These are phyloP conservation scores for Phylloporus sp. DNA, from an alignment of 768 basidiomycete genomes.

Conservation along the genomic window DNA sequence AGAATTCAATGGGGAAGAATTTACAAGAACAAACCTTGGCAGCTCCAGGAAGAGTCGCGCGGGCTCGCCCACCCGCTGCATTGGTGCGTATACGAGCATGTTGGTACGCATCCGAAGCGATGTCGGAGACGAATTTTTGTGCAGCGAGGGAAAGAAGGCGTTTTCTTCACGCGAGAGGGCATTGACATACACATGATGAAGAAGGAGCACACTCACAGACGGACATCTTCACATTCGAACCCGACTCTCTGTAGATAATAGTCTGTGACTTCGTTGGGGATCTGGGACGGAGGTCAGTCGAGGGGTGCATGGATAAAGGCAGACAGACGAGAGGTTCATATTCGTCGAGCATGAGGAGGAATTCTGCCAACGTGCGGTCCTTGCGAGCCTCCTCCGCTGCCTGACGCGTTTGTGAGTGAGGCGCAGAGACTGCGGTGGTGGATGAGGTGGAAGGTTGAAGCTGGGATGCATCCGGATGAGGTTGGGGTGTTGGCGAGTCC, in stretches of 20 bases:
- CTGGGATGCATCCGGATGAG: constrained; percentile 20
- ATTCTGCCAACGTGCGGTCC: constrained; percentile 87
- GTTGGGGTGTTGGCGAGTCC: constrained; percentile 31
- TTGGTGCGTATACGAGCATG: constrained; percentile 95
- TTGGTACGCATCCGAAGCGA: constrained; percentile 94
- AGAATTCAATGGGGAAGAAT: neutral
- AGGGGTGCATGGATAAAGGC: neutral
- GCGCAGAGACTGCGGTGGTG: constrained; percentile 12
- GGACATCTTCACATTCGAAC: constrained; percentile 91
- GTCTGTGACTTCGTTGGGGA: constrained; percentile 96
- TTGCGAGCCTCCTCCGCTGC: constrained; percentile 78
- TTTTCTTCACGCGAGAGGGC: constrained; percentile 51
- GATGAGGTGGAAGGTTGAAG: constrained; percentile 19
- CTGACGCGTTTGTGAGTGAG: constrained; percentile 52
- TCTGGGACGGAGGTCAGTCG: constrained; percentile 42
- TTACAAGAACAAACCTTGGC: constrained; percentile 48
- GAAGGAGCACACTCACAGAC: constrained; percentile 55
- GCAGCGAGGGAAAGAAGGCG: constrained; percentile 92
- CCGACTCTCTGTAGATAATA: constrained; percentile 95
- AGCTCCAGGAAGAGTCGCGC: constrained; percentile 52
- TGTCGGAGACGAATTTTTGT: constrained; percentile 97
- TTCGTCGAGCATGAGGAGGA: constrained; percentile 93
- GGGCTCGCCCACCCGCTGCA: constrained; percentile 66
- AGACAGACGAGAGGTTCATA: constrained; percentile 84
- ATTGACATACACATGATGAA: constrained; percentile 3